Base-by-base conservation (phyloP, 225 moss, liverwort and hornwort species). In the Marchantia paleacea region DNA sequence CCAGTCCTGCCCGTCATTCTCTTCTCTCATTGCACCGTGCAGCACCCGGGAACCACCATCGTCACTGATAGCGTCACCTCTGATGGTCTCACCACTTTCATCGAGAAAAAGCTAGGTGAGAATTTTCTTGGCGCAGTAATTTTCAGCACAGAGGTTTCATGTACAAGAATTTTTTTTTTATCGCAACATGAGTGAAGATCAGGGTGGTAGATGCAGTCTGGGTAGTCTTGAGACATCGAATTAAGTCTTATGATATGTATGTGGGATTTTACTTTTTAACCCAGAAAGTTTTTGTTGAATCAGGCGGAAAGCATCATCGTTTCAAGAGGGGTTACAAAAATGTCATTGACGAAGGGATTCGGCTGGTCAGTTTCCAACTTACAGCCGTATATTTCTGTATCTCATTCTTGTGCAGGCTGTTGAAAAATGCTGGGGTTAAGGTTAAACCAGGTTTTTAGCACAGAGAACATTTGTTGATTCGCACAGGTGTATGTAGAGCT, bases 41-140 rank as follows among this genome's bases (percentile, higher is more conserved):
- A 97, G 97, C 93, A 94, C 84, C 94, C 97, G 52, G 97, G 94
- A 82, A 97, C 97, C 69, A 94, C 92, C 77, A 79, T 97, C 64
- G 97, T 97, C 31, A 97, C 97, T 12, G 97, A 97, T 80, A 97
- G 97, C 80, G 97, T 97, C 66, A 97, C 97, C 26, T 97, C 97
- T 60, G 97, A 97, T 85, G 97, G 97, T 57, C 93, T 97, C 26
- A 94, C 97, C 20, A 76, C 87, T 62, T 97, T 97, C 83, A 94
- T 97, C 71, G 97, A 97, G 83, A 83, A 90, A 74, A 97, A 94
- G 70, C 88, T 94, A 39, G 94, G 96, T 94, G 85, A 57, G 52
- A 68, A 25, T 68, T 30, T 12, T 28, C 12, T 14, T 26, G 62
- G 22, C n/a, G 10, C 62, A 22, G 62, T 8, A 31, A 28, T 31